Percentiles rank a stretch among this genome's conserved stretches.
These are phyloP conservation scores for Aspergillus coremiiformis DNA, from an alignment of 495 filamentous ascomycete species.

Conservation along the genomic window DNA sequence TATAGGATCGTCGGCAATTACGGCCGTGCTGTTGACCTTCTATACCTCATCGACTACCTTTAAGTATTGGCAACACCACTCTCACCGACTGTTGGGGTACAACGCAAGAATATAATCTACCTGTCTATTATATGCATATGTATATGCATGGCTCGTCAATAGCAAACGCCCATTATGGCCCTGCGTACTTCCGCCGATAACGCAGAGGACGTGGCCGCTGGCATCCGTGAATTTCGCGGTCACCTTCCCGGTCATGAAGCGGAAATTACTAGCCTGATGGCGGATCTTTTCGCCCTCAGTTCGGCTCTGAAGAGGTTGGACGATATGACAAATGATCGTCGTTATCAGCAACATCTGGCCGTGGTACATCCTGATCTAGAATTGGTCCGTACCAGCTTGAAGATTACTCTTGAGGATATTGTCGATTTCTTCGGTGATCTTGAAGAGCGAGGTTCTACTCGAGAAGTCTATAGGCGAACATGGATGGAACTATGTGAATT, in stretches of 20 bases:
- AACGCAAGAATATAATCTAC: neutral
- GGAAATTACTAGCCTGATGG: conserved; percentile 49
- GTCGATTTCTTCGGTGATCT: conserved; percentile 43
- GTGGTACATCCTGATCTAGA: conserved; percentile 38
- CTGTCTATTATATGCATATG: neutral
- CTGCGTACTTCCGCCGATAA: conserved; percentile 43
- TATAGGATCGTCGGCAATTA: neutral
- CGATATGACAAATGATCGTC: conserved; percentile 25
- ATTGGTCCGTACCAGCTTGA: conserved; percentile 39
- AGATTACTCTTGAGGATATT: conserved; percentile 48
- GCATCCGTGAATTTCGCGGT: conserved; percentile 43
- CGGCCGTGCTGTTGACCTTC: neutral
- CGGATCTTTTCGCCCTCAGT: conserved; percentile 49
- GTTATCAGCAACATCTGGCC: conserved; percentile 27
- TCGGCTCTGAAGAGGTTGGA: conserved; percentile 42
- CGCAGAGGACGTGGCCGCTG: conserved; percentile 47
- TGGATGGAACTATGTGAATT: conserved; percentile 47
- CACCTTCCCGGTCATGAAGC: conserved; percentile 46
- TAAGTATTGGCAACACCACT: neutral
- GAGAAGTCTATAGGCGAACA: conserved; percentile 36
- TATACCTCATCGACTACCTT: neutral
- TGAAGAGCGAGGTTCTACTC: conserved; percentile 26
- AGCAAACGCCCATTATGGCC: conserved; percentile 27
- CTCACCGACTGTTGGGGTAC: neutral
- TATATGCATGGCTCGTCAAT: conserved; percentile 14